Evolutionary conservation across 1,284 basidiomycete species (phyloP), one percentile per base, ranked within the genome.

Genomic region (Erythrobasidium hasegawianum): DNA sequence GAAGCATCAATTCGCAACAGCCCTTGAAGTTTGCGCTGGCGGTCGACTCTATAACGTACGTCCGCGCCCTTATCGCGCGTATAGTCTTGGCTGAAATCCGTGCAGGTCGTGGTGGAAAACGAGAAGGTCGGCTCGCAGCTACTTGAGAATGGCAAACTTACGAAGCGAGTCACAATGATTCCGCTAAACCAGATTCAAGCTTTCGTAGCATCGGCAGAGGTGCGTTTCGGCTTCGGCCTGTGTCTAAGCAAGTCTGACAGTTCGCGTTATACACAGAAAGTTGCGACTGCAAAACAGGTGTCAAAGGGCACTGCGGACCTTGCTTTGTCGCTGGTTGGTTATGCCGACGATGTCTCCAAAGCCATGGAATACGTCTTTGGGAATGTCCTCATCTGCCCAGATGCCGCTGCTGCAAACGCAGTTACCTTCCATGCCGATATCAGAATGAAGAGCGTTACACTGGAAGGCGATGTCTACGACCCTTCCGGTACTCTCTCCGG

Each of bases 361-460:
- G 96, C 96, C 9, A 94, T 98, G 86, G 82, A 87, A 40, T 97
- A 87, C 77, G 94, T 97, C 9, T 99, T 98, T 77, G 89, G 90
- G 61, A 88, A 91, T 75, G 93, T 90, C 0, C 83, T 98, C 69
- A 86, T 98, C 75, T 97, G 94, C 76, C 86, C 87, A 50, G 92
- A 96, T 75, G 86, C 93, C 2, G 86, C 87, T 29, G 84, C 92
- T 0, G 96, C 96, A 7, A 91, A 94, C 75, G 80, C 81, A 0
- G 89, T 97, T 43, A 97, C 96, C 0, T 98, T 97, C 80, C 80
- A 85, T 77, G 83, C 86, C 26, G 83, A 88, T 16, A 83, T 86
- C 33, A 80, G 83, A 13, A 85, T 88, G 69, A 87, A 87, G 67
- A 93, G 89, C 11, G 93, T 98, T 57, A 98, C 96, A 1, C 81